A percentile compares a stretch with the other conserved stretches of the same genome.
phyloP scores from a whole-genome alignment of 192 early-diverging fungal genomes.

The Jimgerdemannia flammicorona region DNA sequence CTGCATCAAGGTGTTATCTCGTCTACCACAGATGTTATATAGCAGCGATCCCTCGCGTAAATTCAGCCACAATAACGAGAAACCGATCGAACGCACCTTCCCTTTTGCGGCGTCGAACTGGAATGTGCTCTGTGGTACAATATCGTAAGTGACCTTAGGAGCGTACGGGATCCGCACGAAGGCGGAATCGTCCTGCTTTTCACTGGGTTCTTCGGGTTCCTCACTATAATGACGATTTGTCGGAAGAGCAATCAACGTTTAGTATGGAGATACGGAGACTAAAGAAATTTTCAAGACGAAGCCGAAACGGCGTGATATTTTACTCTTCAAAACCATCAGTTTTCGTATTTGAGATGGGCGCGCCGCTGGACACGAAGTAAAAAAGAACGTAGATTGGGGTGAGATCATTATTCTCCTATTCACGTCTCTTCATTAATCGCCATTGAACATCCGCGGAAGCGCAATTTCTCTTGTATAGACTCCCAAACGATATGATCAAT shows the following conservation, averaged over 20 bases:
- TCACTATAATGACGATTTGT: background rate
- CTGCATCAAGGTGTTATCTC: too few relatives aligned
- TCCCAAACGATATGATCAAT: background rate
- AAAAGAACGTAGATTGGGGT: constrained; percentile 6
- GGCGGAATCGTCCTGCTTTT: constrained; percentile 5
- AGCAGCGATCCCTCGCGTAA: too few relatives aligned
- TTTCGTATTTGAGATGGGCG: constrained; percentile 16
- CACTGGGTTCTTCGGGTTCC: background rate
- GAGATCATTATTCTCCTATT: background rate
- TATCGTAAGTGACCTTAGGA: constrained; percentile 31
- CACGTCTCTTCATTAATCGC: background rate
- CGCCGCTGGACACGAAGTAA: constrained; percentile 16
- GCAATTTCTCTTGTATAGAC: background rate
- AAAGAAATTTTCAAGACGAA: too few relatives aligned
- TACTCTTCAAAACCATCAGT: background rate
- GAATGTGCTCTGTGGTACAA: constrained; percentile 32
- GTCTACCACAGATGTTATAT: too few relatives aligned
- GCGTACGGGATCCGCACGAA: constrained; percentile 30
- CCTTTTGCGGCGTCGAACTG: constrained; percentile 23
- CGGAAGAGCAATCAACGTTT: too few relatives aligned
- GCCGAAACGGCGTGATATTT: background rate
- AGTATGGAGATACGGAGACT: too few relatives aligned
- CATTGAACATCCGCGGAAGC: background rate
- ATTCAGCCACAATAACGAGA: too few relatives aligned
- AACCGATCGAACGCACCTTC: background rate